Evolutionary conservation across 2,329 filamentous ascomycete genomes (phyloP), one percentile per base, ranked within the genome.

Genomic region (Pseudogymnoascus sp.): DNA sequence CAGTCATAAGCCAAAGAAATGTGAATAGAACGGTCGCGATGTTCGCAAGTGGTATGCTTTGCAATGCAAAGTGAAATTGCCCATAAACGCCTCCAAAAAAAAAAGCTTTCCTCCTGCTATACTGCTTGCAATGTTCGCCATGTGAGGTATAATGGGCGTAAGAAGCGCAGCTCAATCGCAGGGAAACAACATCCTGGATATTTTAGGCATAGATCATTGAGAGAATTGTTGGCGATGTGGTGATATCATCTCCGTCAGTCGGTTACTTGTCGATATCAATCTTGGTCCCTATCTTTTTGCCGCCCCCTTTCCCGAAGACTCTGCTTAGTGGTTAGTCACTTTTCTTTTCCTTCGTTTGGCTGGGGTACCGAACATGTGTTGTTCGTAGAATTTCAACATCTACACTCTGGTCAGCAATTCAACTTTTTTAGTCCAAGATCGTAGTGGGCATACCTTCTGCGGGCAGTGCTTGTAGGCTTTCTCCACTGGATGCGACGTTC

Each of bases 381-480:
- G 74, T 64, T 79, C 77, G 65, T 79, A 80, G 65, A 79, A 80
- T 39, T 68, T 69, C 1, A 80, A 71, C 77, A 78, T 75, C 72
- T 74, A 52, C n/a, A 19, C 12, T 48, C 23, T 38, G 37, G 56
- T 52, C 23, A 52, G 26, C 45, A 38, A 37, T 34, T 35, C 13
- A 15, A 52, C 26, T 4, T 55, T 12, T 15, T 3, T 15, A 12
- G 45, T 3, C 5, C 26, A 33, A 26, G 3, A 10, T 26, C 5
- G n/a, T 52, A 30, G 26, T 52, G 26, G 15, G n/a, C 10, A 60
- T 71, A 87, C 86, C 79, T 86, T 89, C 69, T 92, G 89, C 0
- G 89, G 89, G 65, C 88, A 91, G 66, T 90, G 85, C 67, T 84
- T 80, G 67, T 92, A 89, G 6, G 91, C 79, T 12, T 85, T 78